Percentiles rank a stretch among this genome's conserved stretches.
Evolutionary conservation across 495 filamentous ascomycete genomes (phyloP).

Genomic region (Aspergillus incahuasiensis): DNA sequence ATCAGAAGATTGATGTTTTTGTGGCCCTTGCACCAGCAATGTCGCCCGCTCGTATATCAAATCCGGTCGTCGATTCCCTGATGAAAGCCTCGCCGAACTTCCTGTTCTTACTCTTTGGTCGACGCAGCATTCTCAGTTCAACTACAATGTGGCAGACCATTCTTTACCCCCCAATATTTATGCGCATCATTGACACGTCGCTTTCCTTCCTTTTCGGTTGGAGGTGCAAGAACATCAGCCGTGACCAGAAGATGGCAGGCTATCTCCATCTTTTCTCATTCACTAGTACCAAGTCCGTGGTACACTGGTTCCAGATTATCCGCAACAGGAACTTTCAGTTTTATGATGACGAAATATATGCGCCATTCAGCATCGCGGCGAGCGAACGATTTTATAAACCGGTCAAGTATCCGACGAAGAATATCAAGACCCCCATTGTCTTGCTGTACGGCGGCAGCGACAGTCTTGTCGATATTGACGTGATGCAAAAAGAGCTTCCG

Average conservation of each 20-base stretch:
- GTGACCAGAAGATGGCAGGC: constrained; percentile 89
- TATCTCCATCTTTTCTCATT: constrained; percentile 96
- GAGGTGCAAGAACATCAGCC: constrained; percentile 78
- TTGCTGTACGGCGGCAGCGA: constrained; percentile 91
- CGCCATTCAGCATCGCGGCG: constrained; percentile 52
- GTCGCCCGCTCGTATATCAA: constrained; percentile 86
- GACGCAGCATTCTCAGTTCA: constrained; percentile 84
- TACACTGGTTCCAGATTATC: constrained; percentile 99
- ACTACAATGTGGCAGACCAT: constrained; percentile 97
- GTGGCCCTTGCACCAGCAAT: constrained; percentile 97
- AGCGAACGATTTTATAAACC: constrained; percentile 76
- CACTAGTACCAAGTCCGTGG: constrained; percentile 90
- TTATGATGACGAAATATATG: constrained; percentile 90
- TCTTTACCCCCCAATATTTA: constrained; percentile 90
- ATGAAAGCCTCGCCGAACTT: constrained; percentile 92
- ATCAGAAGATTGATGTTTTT: constrained; percentile 91
- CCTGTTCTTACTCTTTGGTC: constrained; percentile 90
- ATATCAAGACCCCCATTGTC: constrained; percentile 94
- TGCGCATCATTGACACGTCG: constrained; percentile 78
- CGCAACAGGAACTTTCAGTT: constrained; percentile 93
- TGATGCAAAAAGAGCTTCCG: constrained; percentile 87
- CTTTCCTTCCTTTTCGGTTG: constrained; percentile 84
- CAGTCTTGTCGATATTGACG: constrained; percentile 88
- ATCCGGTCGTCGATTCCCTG: constrained; percentile 83
- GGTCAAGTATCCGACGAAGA: constrained; percentile 90